Conservation (phyloP, 768 basidiomycete species). For the Baorangia bicolor region DNA sequence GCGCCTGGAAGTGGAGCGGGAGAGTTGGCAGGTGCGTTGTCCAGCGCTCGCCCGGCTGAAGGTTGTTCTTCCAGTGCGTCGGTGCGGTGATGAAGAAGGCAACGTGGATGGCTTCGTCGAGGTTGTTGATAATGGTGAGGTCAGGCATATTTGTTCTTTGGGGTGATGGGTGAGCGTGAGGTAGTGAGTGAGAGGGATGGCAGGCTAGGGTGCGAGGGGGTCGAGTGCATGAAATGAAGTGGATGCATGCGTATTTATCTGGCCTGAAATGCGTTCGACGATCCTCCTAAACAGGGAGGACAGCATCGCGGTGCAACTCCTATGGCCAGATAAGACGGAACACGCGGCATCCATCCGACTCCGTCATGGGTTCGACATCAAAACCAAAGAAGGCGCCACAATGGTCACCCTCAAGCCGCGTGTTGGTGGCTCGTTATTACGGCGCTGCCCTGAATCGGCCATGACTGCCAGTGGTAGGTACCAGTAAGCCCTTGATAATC, state of each 20-base stretch:
- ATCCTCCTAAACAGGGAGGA: background rate
- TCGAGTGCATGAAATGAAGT: too few species aligned
- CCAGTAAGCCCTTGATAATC: too few species aligned
- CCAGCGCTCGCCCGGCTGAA: constrained; percentile 19
- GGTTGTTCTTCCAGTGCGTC: constrained; percentile 16
- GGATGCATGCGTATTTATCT: background rate
- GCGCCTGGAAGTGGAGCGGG: constrained; percentile 11
- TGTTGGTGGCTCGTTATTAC: background rate
- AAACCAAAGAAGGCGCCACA: too few species aligned
- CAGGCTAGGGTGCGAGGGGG: background rate
- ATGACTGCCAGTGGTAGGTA: background rate
- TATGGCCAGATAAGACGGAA: background rate
- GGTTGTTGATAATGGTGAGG: constrained; percentile 19
- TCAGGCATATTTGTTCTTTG: constrained; percentile 13
- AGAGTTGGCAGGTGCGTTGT: constrained; percentile 10
- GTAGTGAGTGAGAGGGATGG: background rate
- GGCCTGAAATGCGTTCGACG: background rate
- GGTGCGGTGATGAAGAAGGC: constrained; percentile 19
- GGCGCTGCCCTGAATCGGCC: background rate
- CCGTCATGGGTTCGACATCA: too few species aligned
- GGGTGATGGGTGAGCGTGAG: background rate
- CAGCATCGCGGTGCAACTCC: background rate
- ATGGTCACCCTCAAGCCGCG: background rate
- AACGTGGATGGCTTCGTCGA: constrained; percentile 19
- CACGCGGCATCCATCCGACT: background rate